phyloP scores from a whole-genome alignment of 2,329 filamentous ascomycete genomes.

The Ceratocystis eucalypticola region DNA sequence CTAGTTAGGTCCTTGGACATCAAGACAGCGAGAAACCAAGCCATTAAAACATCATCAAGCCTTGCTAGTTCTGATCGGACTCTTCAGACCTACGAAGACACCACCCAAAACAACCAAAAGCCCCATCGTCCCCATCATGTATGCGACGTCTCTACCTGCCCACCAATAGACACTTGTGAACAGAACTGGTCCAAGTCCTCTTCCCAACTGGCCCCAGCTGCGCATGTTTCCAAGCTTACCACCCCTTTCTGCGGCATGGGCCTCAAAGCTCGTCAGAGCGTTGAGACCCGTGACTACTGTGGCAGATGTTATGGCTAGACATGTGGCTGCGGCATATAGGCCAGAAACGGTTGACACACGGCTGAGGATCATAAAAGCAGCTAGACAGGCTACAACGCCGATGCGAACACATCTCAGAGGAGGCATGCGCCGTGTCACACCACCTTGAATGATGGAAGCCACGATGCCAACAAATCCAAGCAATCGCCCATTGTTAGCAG shows the following conservation, averaged over 20 bases:
- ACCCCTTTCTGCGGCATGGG: slow-evolving; percentile 63
- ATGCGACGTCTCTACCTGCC: slow-evolving; percentile 80
- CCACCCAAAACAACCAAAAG: slow-evolving; percentile 61
- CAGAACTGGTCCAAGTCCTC: slow-evolving; percentile 71
- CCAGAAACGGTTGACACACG: slow-evolving; percentile 51
- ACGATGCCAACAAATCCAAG: slow-evolving; percentile 86
- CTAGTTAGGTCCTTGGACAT: neutral
- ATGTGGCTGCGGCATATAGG: slow-evolving; percentile 69
- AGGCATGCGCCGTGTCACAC: slow-evolving; percentile 72
- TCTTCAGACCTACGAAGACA: slow-evolving; percentile 58
- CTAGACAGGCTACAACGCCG: slow-evolving; percentile 63
- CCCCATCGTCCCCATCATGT: slow-evolving; percentile 63
- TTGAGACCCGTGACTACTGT: slow-evolving; percentile 93
- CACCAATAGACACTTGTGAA: slow-evolving; percentile 98
- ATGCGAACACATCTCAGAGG: slow-evolving; percentile 67
- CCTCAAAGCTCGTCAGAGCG: slow-evolving; percentile 82
- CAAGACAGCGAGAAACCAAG: neutral
- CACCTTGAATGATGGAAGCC: slow-evolving; percentile 82
- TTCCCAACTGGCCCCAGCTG: slow-evolving; percentile 70
- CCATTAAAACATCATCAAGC: neutral
- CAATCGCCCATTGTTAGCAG: slow-evolving; percentile 67
- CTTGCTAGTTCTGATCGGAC: slow-evolving; percentile 31
- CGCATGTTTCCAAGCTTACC: slow-evolving; percentile 75
- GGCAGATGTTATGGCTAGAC: slow-evolving; percentile 78
- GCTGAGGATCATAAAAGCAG: slow-evolving; percentile 68